Evolutionary conservation across 1,284 basidiomycete genomes (phyloP).

Genomic region (Ceratorhiza oryzae-sativae): DNA sequence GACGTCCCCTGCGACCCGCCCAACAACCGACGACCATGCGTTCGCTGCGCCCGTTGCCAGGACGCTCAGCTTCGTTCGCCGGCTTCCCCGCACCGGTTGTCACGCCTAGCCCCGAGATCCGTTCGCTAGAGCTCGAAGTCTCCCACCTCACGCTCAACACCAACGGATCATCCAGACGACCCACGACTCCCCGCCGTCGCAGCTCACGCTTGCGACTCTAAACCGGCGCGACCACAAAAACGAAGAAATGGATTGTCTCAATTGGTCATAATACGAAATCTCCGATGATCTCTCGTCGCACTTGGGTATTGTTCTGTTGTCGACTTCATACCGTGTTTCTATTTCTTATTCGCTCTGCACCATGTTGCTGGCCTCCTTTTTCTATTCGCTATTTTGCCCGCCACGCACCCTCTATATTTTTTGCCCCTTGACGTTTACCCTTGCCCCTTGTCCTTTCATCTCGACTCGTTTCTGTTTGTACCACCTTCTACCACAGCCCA

Average conservation of each 20-base stretch:
- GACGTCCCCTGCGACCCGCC: constrained; percentile 25
- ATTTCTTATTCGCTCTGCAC: not conserved
- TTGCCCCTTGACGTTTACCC: not conserved
- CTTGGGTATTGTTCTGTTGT: not conserved
- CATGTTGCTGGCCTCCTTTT: constrained; percentile 2
- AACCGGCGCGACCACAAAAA: not conserved
- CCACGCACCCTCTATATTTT: not conserved
- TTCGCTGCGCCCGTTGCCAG: constrained; percentile 6
- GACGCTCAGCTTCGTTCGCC: constrained; percentile 22
- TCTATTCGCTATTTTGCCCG: constrained; percentile 4
- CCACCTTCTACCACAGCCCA: not conserved
- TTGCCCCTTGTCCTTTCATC: not conserved
- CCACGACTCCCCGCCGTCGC: constrained; percentile 30
- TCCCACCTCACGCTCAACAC: not conserved
- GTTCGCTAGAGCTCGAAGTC: constrained; percentile 29
- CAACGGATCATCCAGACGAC: not conserved
- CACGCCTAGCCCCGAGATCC: constrained; percentile 27
- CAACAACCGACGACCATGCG: constrained; percentile 24
- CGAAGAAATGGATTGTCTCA: no score
- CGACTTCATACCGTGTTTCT: constrained; percentile 1
- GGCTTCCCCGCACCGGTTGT: constrained; percentile 6
- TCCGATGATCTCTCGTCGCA: not conserved
- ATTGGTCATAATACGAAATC: not conserved
- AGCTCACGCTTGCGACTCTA: constrained; percentile 34
- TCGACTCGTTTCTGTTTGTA: constrained; percentile 28